Conservation (phyloP, 2,329 filamentous ascomycete species). For the Metarhizium sp. region DNA sequence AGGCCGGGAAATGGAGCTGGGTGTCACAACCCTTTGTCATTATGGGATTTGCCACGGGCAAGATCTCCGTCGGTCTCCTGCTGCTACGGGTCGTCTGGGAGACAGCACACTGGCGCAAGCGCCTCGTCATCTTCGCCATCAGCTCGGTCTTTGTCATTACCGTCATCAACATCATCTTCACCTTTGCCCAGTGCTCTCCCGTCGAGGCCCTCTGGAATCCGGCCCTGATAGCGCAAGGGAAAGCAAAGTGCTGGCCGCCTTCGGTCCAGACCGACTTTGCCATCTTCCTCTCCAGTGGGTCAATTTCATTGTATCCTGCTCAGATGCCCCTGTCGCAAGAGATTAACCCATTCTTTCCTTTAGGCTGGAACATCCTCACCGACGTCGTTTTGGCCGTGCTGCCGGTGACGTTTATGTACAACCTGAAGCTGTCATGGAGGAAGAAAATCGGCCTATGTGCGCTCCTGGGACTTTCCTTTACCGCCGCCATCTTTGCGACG, state of each 20-base stretch:
- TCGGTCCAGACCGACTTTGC: neutral
- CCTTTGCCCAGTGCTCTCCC: conserved; percentile 4
- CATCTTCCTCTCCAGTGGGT: conserved; percentile 4
- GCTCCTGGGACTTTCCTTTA: conserved; percentile 1
- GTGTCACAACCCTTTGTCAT: conserved; percentile 4
- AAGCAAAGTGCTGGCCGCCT: neutral
- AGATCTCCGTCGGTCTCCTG: conserved; percentile 3
- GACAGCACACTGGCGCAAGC: conserved; percentile 5
- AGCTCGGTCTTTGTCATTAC: neutral
- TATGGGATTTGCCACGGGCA: conserved; percentile 5
- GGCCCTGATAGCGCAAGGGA: neutral
- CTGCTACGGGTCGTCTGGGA: conserved; percentile 4
- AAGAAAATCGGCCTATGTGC: conserved; percentile 4
- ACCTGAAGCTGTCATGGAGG: neutral
- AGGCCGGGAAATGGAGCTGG: conserved; percentile 1
- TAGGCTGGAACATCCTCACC: conserved; percentile 5
- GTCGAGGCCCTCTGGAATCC: conserved; percentile 1
- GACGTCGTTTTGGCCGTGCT: conserved; percentile 4
- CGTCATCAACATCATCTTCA: conserved; percentile 1
- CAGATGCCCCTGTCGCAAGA: neutral
- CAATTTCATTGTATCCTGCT: neutral
- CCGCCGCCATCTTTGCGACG: conserved; percentile 2
- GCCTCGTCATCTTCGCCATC: neutral
- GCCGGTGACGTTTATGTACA: conserved; percentile 4
- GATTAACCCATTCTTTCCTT: neutral